phyloP scores from a whole-genome alignment of 2,329 filamentous ascomycete genomes.

The Parastagonospora nodorum region DNA sequence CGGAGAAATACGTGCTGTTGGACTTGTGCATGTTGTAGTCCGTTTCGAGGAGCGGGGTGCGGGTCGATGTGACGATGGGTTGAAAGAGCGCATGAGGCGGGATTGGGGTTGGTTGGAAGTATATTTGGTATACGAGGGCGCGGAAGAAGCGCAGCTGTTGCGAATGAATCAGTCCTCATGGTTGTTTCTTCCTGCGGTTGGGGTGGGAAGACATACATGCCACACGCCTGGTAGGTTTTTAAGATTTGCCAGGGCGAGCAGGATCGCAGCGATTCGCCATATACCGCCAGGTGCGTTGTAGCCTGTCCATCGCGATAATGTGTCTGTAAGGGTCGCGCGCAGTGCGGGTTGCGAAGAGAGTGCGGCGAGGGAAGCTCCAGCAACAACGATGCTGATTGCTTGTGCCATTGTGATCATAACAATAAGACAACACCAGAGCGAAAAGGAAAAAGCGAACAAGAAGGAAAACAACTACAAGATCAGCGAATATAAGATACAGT shows the following conservation, averaged over 20 bases:
- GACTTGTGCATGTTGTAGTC: constrained; percentile 9
- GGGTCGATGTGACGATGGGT: constrained; percentile 69
- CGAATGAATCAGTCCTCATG: constrained; percentile 11
- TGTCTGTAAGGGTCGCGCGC: constrained; percentile 18
- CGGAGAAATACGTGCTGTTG: constrained; percentile 10
- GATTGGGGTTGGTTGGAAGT: constrained; percentile 50
- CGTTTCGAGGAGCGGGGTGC: constrained; percentile 59
- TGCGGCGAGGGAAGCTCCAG: constrained; percentile 27
- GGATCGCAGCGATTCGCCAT: constrained; percentile 42
- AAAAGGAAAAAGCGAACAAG: background rate
- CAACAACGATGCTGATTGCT: constrained; percentile 20
- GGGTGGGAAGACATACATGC: constrained; percentile 63
- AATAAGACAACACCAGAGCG: background rate
- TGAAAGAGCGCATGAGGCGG: constrained; percentile 71
- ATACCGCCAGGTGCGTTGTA: constrained; percentile 38
- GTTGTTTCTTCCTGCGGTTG: background rate
- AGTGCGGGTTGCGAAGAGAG: constrained; percentile 28
- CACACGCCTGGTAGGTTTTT: constrained; percentile 77
- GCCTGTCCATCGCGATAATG: constrained; percentile 31
- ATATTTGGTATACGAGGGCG: constrained; percentile 54
- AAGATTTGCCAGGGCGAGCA: constrained; percentile 60
- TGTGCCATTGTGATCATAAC: constrained; percentile 26
- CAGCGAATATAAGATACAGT: background rate
- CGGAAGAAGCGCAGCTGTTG: constrained; percentile 52
- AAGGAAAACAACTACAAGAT: background rate